Conservation (phyloP, 2,329 filamentous ascomycete genomes). For the Nakataea oryzae region DNA sequence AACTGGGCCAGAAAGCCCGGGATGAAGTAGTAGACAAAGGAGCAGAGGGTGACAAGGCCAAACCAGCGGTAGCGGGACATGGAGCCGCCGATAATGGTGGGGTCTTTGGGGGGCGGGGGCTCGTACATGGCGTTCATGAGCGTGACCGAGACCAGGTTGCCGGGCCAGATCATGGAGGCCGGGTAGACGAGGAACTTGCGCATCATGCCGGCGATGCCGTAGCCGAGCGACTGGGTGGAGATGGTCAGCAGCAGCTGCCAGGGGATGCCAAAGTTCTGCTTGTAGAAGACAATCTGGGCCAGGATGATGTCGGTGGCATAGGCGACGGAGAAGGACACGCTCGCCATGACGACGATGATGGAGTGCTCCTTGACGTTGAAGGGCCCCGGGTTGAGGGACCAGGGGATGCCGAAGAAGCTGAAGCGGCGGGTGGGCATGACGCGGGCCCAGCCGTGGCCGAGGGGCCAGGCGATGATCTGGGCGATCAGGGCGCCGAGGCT, state of each 20-base stretch:
- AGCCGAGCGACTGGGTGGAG: slow-evolving; percentile 59
- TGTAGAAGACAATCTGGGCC: slow-evolving; percentile 62
- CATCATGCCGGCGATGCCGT: slow-evolving; percentile 59
- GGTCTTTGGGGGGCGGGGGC: slow-evolving; percentile 35
- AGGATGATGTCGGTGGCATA: slow-evolving; percentile 68
- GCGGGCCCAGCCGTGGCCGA: slow-evolving; percentile 50
- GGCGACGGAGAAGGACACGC: slow-evolving; percentile 58
- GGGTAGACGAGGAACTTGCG: slow-evolving; percentile 53
- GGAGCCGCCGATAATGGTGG: slow-evolving; percentile 46
- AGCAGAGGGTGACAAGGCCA: slow-evolving; percentile 25
- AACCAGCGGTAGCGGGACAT: slow-evolving; percentile 49
- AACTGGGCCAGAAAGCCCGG: slow-evolving; percentile 38
- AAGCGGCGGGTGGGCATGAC: slow-evolving; percentile 40
- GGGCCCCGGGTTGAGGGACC: slow-evolving; percentile 54
- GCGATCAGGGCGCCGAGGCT: slow-evolving; percentile 50
- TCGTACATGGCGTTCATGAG: slow-evolving; percentile 69
- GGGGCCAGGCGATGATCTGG: slow-evolving; percentile 53
- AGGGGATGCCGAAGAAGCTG: slow-evolving; percentile 39
- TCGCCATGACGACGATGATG: slow-evolving; percentile 60
- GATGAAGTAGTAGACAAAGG: slow-evolving; percentile 43
- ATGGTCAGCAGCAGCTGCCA: slow-evolving; percentile 59
- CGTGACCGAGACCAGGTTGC: slow-evolving; percentile 53
- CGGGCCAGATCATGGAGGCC: slow-evolving; percentile 67
- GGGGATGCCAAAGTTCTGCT: slow-evolving; percentile 54
- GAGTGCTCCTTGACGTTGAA: slow-evolving; percentile 64